Evolutionary conservation across 73 alveolate genomes (phyloP).

Genomic region (Paramecium caudatum): DNA sequence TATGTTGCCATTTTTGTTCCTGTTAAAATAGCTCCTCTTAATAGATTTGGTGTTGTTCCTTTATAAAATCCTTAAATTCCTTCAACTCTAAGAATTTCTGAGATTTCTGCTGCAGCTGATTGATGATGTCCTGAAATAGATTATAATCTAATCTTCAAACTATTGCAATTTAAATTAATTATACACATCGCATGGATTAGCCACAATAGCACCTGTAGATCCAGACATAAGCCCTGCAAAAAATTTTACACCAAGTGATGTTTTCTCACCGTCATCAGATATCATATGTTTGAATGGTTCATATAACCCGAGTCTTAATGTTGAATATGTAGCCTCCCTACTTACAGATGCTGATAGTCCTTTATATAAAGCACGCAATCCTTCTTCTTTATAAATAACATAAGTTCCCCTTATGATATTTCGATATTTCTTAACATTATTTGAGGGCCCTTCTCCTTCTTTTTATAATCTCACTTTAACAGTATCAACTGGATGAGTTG

Average conservation of each 20-base stretch:
- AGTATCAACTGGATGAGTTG: conserved; percentile 87
- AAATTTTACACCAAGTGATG: conserved; percentile 82
- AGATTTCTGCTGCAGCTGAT: conserved; percentile 49
- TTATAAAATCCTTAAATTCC: conserved; percentile 86
- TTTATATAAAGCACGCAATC: conserved; percentile 78
- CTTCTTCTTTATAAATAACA: conserved; percentile 75
- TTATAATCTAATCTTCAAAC: conserved; percentile 85
- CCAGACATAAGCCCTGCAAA: conserved; percentile 89
- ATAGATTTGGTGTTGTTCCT: conserved; percentile 83
- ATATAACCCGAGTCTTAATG: conserved; percentile 84
- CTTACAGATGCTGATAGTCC: conserved; percentile 81
- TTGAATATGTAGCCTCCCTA: conserved; percentile 83
- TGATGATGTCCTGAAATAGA: conserved; percentile 80
- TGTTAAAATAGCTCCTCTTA: conserved; percentile 86
- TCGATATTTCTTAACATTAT: conserved; percentile 49
- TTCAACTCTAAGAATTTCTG: conserved; percentile 52
- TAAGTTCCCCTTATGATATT: conserved; percentile 74
- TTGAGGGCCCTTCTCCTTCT: conserved; percentile 77
- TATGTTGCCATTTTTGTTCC: conserved; percentile 87
- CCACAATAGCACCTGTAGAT: conserved; percentile 85
- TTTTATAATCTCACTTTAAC: conserved; percentile 83
- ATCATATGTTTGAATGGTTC: conserved; percentile 84
- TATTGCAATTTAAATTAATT: background rate
- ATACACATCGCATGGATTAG: conserved; percentile 89
- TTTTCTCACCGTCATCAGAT: conserved; percentile 76